These are phyloP conservation scores for Fusarium sp. DNA, from an alignment of 2,329 filamentous ascomycete species.

Conservation along the genomic window DNA sequence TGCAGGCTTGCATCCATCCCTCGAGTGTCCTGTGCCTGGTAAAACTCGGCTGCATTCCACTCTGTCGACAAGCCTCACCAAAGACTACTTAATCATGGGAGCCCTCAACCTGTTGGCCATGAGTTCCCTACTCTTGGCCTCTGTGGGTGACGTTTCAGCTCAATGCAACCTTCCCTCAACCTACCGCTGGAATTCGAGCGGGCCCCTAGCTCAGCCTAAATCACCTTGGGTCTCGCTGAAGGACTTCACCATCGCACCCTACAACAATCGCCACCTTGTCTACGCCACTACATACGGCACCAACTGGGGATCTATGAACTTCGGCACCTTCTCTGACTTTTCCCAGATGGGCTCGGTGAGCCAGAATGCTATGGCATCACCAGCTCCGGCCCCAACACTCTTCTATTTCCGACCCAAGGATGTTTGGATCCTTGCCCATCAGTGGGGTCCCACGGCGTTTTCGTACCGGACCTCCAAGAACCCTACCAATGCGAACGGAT, in stretches of 20 bases:
- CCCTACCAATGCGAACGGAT: slow-evolving; percentile 67
- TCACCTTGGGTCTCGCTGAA: slow-evolving; percentile 56
- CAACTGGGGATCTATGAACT: slow-evolving; percentile 68
- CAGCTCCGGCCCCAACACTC: slow-evolving; percentile 68
- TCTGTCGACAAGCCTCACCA: no score
- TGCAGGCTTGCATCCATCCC: no score
- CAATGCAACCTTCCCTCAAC: slow-evolving; percentile 24
- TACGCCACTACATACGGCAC: slow-evolving; percentile 62
- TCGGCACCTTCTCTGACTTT: slow-evolving; percentile 65
- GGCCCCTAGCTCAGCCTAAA: slow-evolving; percentile 24
- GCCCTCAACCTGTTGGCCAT: no score
- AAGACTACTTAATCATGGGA: no score
- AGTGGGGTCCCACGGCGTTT: slow-evolving; percentile 71
- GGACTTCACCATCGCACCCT: slow-evolving; percentile 67
- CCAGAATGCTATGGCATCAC: slow-evolving; percentile 62
- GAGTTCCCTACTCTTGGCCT: no score
- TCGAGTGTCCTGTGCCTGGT: no score
- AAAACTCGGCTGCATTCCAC: no score
- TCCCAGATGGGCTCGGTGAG: slow-evolving; percentile 60
- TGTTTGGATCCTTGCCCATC: slow-evolving; percentile 73
- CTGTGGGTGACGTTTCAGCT: background rate
- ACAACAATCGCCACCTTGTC: slow-evolving; percentile 69
- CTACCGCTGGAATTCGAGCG: slow-evolving; percentile 24
- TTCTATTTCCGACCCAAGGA: slow-evolving; percentile 72
- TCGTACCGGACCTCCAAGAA: slow-evolving; percentile 69